A percentile compares a stretch with the other conserved stretches of the same genome.
phyloP scores from a whole-genome alignment of 2,329 filamentous ascomycete genomes.

The Colletotrichum lupini region DNA sequence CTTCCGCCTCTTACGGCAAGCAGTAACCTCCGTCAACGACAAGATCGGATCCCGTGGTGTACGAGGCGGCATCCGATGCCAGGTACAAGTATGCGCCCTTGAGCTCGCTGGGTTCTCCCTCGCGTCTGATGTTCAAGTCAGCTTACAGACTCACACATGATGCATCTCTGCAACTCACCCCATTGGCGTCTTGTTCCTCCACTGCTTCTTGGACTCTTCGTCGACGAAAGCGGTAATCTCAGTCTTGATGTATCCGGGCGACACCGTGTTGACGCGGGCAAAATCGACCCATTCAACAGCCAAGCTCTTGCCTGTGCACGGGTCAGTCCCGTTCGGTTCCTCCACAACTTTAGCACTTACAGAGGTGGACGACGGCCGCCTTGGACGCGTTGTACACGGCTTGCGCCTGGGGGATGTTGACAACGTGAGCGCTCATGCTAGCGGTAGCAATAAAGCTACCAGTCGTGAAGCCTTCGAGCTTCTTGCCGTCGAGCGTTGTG shows the following conservation, averaged over 20 bases:
- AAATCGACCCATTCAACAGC: conserved; percentile 83
- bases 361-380: conserved; percentile 70
- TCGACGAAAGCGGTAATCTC: conserved; percentile 76
- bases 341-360: conserved; percentile 47
- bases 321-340: conserved; percentile 1
- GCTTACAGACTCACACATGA: not conserved
- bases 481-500: conserved; percentile 70
- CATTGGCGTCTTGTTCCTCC: conserved; percentile 85
- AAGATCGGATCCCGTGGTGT: conserved; percentile 81
- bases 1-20: conserved; percentile 51
- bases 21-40: conserved; percentile 81
- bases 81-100: conserved; percentile 87
- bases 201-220: conserved; percentile 75
- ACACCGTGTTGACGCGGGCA: conserved; percentile 78
- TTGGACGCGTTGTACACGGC: conserved; percentile 80
- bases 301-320: conserved; percentile 69
- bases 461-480: conserved; percentile 67
- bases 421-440: conserved; percentile 82
- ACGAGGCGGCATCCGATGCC: conserved; percentile 83
- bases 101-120: conserved; percentile 78
- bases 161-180: conserved; percentile 55
- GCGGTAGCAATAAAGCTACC: conserved; percentile 84
- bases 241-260: conserved; percentile 80
- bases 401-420: conserved; percentile 81
- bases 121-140: conserved; percentile 60